A percentile compares a stretch with the other conserved stretches of the same genome.
phyloP scores from a whole-genome alignment of 1,284 basidiomycete species.

The Gomphus bonarii region DNA sequence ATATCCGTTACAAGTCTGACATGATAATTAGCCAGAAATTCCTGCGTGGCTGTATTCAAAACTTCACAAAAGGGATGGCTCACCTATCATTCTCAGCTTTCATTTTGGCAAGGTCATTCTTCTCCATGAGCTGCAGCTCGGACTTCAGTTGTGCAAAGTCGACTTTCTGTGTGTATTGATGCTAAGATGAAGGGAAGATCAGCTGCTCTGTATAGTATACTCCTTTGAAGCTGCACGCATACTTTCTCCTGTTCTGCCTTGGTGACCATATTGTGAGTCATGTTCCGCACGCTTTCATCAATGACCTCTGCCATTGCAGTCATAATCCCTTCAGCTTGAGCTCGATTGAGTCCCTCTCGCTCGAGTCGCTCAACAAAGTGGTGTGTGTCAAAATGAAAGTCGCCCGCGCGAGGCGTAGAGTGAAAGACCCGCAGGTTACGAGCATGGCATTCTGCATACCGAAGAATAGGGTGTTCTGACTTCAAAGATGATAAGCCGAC shows the following conservation, averaged over 20 bases:
- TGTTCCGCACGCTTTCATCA: slow-evolving; percentile 87
- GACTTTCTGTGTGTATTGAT: slow-evolving; percentile 92
- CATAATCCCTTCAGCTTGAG: slow-evolving; percentile 94
- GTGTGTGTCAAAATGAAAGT: slow-evolving; percentile 90
- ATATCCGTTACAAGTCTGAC: slow-evolving; percentile 79
- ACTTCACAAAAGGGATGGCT: too few relatives aligned
- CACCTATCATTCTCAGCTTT: slow-evolving; percentile 82
- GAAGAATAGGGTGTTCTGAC: neutral
- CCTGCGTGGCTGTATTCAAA: too few relatives aligned
- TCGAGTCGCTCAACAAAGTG: slow-evolving; percentile 86
- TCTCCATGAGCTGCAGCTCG: slow-evolving; percentile 92
- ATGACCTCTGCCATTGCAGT: slow-evolving; percentile 90
- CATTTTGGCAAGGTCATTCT: slow-evolving; percentile 94
- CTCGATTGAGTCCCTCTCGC: slow-evolving; percentile 75
- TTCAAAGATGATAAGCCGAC: neutral
- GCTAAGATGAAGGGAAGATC: slow-evolving; percentile 31
- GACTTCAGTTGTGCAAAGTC: slow-evolving; percentile 97
- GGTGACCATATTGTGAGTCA: slow-evolving; percentile 90
- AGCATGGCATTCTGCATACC: neutral
- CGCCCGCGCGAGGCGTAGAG: slow-evolving; percentile 10
- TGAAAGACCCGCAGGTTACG: neutral
- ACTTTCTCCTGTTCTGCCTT: slow-evolving; percentile 94
- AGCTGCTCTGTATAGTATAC: neutral
- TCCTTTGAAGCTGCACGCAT: neutral
- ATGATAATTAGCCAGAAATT: too few relatives aligned